Percentiles rank a stretch among this genome's conserved stretches.
Evolutionary conservation across 257 asterid genomes (phyloP).

Genomic region (Ophiorrhiza pumila): DNA sequence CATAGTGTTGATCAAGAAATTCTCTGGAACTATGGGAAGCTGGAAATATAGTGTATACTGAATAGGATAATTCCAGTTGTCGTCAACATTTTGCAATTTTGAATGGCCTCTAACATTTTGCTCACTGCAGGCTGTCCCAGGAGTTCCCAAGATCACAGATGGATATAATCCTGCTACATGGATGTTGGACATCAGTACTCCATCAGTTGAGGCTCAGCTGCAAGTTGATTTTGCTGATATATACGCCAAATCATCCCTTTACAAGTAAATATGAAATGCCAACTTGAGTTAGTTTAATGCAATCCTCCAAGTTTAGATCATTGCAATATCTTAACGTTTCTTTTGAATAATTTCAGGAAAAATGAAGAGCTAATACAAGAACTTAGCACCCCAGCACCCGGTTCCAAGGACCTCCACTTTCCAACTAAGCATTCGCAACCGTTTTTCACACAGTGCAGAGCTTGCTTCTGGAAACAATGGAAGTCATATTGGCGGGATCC

Average conservation of each 20-base stretch:
- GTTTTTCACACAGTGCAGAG: slow-evolving; percentile 42
- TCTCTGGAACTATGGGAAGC: background rate
- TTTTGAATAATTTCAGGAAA: slow-evolving; percentile 26
- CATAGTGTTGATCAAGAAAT: too few species aligned
- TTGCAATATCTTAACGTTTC: background rate
- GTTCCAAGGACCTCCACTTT: slow-evolving; percentile 39
- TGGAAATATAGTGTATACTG: background rate
- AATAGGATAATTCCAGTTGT: background rate
- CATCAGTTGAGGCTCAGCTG: slow-evolving; percentile 36
- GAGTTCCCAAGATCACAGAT: slow-evolving; percentile 41
- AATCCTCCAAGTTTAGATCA: background rate
- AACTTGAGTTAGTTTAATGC: background rate
- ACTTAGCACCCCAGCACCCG: slow-evolving; percentile 45
- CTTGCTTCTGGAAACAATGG: slow-evolving; percentile 55
- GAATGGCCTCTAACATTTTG: background rate
- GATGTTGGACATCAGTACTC: slow-evolving; percentile 50
- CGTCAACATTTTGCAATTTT: background rate
- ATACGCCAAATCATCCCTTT: slow-evolving; percentile 41
- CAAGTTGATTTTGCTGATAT: slow-evolving; percentile 46
- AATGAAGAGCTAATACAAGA: slow-evolving; percentile 44
- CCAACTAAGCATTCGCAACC: slow-evolving; percentile 43
- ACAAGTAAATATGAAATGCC: slow-evolving; percentile 16
- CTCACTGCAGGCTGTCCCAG: slow-evolving; percentile 35
- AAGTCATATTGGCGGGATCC: slow-evolving; percentile 57
- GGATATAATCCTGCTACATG: slow-evolving; percentile 62